Evolutionary conservation across 352 stramenopile species (phyloP).

Genomic region (Globisporangium radiosum): DNA sequence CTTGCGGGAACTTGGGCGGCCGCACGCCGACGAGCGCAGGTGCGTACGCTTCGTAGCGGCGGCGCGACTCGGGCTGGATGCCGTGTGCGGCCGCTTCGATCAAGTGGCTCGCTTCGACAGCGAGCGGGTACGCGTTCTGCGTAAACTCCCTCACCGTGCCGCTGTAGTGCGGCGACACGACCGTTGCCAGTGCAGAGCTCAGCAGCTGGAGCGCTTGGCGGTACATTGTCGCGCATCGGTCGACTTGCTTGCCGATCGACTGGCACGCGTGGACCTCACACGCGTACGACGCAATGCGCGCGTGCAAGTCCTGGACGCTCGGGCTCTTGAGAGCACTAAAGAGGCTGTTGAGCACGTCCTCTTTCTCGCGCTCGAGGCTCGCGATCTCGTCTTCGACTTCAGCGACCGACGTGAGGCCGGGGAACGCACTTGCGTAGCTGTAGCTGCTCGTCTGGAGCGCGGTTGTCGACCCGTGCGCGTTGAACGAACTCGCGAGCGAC

Average conservation of each 20-base stretch:
- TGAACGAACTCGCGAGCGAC: conserved; percentile 24
- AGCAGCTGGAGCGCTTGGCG: conserved; percentile 69
- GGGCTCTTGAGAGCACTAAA: conserved; percentile 53
- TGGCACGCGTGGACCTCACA: conserved; percentile 77
- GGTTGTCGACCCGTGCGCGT: background rate
- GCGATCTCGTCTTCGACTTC: conserved; percentile 55
- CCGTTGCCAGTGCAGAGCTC: conserved; percentile 57
- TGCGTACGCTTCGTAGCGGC: conserved; percentile 64
- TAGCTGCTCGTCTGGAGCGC: background rate
- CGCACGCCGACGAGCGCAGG: conserved; percentile 35
- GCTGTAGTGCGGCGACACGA: conserved; percentile 67
- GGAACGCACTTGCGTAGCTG: conserved; percentile 13
- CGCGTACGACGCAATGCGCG: conserved; percentile 61
- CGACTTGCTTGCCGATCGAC: conserved; percentile 69
- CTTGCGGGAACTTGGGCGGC: conserved; percentile 41
- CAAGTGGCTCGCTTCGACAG: conserved; percentile 67
- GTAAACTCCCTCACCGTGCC: conserved; percentile 73
- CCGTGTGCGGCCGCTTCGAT: conserved; percentile 62
- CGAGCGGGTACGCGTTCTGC: conserved; percentile 59
- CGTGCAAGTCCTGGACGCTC: conserved; percentile 62
- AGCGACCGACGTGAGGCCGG: conserved; percentile 19
- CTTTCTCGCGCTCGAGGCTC: conserved; percentile 59
- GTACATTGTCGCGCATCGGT: conserved; percentile 63
- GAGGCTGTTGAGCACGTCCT: conserved; percentile 63
- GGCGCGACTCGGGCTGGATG: conserved; percentile 71